Percentiles rank a stretch among this genome's conserved stretches.
These are phyloP conservation scores for Calycina herbarum DNA, from an alignment of 2,329 filamentous ascomycete species.

Conservation along the genomic window DNA sequence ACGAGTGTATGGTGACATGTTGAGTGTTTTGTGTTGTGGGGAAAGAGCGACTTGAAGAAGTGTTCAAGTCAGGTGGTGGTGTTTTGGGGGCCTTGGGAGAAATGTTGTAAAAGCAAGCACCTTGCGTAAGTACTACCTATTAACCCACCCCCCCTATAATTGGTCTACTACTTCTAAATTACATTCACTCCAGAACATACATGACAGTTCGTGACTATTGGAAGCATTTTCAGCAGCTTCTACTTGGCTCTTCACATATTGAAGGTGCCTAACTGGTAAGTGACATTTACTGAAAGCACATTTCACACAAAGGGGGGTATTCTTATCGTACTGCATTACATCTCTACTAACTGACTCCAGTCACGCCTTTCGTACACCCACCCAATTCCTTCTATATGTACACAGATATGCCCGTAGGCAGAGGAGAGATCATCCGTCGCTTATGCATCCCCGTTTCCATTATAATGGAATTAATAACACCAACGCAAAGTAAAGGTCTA, in stretches of 20 bases:
- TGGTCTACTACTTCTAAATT: neutral
- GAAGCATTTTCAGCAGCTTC: neutral
- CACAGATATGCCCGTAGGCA: conserved; percentile 31
- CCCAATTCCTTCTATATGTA: conserved; percentile 36
- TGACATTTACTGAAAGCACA: neutral
- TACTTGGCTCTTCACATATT: neutral
- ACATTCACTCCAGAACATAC: neutral
- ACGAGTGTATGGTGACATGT: too few species aligned
- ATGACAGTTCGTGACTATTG: neutral
- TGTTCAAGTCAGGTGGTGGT: too few species aligned
- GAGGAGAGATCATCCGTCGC: conserved; percentile 40
- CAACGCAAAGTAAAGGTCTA: conserved; percentile 33
- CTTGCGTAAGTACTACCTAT: too few species aligned
- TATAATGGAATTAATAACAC: conserved; percentile 35
- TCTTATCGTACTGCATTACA: conserved; percentile 8
- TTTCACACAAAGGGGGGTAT: neutral
- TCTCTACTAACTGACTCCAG: conserved; percentile 19
- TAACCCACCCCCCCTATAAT: too few species aligned
- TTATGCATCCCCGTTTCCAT: conserved; percentile 37
- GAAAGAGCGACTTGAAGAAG: too few species aligned
- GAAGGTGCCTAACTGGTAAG: neutral
- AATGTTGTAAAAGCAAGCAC: too few species aligned
- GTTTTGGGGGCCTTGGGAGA: too few species aligned
- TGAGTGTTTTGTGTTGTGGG: too few species aligned
- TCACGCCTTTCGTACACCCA: conserved; percentile 27